phyloP scores from a whole-genome alignment of 2,329 filamentous ascomycete genomes.

The Fusarium sp. region DNA sequence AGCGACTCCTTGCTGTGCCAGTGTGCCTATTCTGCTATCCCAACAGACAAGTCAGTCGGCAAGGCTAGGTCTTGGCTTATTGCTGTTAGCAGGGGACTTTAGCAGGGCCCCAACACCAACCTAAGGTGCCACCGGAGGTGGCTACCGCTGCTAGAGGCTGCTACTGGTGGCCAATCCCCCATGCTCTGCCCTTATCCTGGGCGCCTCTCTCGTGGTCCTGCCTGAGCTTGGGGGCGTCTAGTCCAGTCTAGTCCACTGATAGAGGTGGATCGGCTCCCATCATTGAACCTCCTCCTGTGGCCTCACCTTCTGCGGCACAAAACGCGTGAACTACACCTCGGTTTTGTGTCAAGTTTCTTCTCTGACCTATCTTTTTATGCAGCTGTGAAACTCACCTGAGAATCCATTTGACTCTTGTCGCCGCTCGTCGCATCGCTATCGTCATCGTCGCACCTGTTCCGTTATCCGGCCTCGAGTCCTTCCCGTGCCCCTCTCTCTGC shows the following conservation, averaged over 20 bases:
- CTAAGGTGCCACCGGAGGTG: conserved; percentile 39
- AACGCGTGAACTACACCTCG: conserved; percentile 48
- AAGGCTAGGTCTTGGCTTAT: conserved; percentile 43
- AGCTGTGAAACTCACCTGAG: conserved; percentile 46
- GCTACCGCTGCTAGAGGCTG: conserved; percentile 16
- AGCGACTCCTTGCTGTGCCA: conserved; percentile 19
- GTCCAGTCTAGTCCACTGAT: conserved; percentile 34
- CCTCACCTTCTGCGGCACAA: conserved; percentile 51
- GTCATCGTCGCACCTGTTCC: conserved; percentile 37
- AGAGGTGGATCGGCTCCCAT: conserved; percentile 44
- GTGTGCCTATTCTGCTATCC: conserved; percentile 9
- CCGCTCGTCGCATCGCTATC: conserved; percentile 30
- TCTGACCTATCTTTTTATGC: conserved; percentile 47
- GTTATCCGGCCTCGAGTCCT: conserved; percentile 26
- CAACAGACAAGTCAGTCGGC: conserved; percentile 26
- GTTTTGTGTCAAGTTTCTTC: conserved; percentile 48
- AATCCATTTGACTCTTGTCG: conserved; percentile 38
- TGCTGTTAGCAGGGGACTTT: conserved; percentile 35
- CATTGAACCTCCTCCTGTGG: conserved; percentile 48
- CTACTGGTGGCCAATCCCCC: conserved; percentile 33
- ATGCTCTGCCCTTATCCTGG: conserved; percentile 35
- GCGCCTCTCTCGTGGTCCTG: conserved; percentile 35
- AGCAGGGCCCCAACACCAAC: conserved; percentile 23
- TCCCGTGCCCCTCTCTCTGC: conserved; percentile 25
- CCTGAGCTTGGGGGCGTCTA: conserved; percentile 28